Evolutionary conservation across 495 filamentous ascomycete genomes (phyloP).

Genomic region (Paragyromitra xinjiangensis): DNA sequence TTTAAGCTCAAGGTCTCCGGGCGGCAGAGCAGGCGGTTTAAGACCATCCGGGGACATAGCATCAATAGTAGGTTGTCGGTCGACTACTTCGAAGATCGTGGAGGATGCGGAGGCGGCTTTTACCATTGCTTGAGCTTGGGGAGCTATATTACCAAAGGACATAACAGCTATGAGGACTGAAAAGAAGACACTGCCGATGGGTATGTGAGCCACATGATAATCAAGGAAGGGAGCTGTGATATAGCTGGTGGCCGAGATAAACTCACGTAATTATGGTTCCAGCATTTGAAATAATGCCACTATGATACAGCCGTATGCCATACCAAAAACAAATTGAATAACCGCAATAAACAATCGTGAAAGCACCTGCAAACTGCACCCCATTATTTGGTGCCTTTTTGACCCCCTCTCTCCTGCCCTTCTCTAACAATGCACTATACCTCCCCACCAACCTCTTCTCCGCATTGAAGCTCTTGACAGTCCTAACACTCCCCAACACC

Average conservation of each 20-base stretch:
- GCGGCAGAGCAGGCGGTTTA: slow-evolving; percentile 62
- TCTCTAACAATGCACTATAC: slow-evolving; percentile 67
- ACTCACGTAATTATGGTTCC: slow-evolving; percentile 66
- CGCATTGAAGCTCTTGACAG: slow-evolving; percentile 71
- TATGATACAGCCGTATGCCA: slow-evolving; percentile 59
- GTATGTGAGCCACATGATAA: neutral
- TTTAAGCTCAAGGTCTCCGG: slow-evolving; percentile 67
- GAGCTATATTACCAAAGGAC: slow-evolving; percentile 63
- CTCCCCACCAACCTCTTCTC: slow-evolving; percentile 65
- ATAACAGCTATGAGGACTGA: slow-evolving; percentile 67
- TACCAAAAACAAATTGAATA: slow-evolving; percentile 64
- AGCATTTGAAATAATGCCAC: slow-evolving; percentile 59
- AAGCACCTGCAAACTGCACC: slow-evolving; percentile 50
- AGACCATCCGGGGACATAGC: slow-evolving; percentile 62
- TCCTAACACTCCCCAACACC: slow-evolving; percentile 65
- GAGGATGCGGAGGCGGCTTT: slow-evolving; percentile 66
- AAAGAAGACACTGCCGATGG: slow-evolving; percentile 62
- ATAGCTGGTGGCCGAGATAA: neutral
- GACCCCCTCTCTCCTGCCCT: slow-evolving; percentile 66
- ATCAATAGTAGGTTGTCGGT: slow-evolving; percentile 62
- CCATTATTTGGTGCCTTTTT: slow-evolving; percentile 64
- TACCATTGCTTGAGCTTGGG: slow-evolving; percentile 63
- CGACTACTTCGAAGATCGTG: slow-evolving; percentile 68
- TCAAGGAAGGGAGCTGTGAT: neutral
- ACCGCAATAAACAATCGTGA: slow-evolving; percentile 53